Conservation (phyloP, 371 early-diverging fungal species). For the Syncephalastrum contaminatum region DNA sequence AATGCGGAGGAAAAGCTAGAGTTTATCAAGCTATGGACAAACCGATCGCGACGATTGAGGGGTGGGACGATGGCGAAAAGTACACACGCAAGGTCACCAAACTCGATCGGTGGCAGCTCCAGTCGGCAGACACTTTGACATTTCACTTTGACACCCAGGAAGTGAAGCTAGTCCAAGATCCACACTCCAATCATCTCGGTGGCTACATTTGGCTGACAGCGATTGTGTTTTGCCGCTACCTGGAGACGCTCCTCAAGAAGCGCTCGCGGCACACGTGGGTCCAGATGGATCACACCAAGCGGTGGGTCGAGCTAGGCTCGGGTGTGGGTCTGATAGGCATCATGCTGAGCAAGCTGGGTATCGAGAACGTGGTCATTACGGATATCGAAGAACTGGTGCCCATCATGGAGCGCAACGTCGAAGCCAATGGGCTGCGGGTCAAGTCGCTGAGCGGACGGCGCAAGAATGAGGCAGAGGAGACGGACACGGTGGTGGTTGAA, state of each 20-base stretch:
- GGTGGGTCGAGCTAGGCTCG: constrained; percentile 53
- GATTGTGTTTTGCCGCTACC: constrained; percentile 46
- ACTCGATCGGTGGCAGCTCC: constrained; percentile 57
- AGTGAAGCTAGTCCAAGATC: constrained; percentile 45
- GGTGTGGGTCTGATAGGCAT: constrained; percentile 54
- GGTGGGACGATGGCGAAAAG: constrained; percentile 53
- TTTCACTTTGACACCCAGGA: constrained; percentile 40
- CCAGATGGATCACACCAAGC: constrained; percentile 34
- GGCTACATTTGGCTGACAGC: constrained; percentile 50
- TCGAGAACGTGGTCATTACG: constrained; percentile 44
- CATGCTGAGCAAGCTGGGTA: constrained; percentile 44
- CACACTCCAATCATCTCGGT: constrained; percentile 47
- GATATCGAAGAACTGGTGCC: constrained; percentile 46
- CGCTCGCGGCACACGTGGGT: constrained; percentile 33
- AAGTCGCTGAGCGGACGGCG: constrained; percentile 38
- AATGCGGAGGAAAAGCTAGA: too few species aligned
- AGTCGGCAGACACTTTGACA: constrained; percentile 46
- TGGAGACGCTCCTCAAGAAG: constrained; percentile 26
- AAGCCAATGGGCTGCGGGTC: constrained; percentile 34
- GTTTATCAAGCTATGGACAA: constrained; percentile 7
- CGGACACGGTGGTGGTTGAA: constrained; percentile 27
- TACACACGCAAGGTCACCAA: constrained; percentile 34
- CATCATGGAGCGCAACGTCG: constrained; percentile 45
- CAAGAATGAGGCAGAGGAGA: constrained; percentile 29
- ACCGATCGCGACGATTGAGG: constrained; percentile 45